These are phyloP conservation scores for Fraxinus dipetala DNA, from an alignment of 305 asterid genomes.

Conservation along the genomic window DNA sequence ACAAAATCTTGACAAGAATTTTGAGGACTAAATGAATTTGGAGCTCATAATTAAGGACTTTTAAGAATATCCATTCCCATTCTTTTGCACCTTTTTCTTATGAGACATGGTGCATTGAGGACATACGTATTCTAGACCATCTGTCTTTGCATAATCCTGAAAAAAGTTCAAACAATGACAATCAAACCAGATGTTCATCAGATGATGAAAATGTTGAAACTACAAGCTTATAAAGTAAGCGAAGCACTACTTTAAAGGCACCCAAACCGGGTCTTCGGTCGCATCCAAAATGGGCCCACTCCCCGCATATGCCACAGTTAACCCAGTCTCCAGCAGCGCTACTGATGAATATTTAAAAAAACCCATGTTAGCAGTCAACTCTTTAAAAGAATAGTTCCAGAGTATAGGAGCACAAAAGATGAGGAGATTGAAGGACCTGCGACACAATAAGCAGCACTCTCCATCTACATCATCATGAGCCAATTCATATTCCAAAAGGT, in stretches of 20 bases:
- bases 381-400: neutral
- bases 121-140: conserved; percentile 96
- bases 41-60: neutral
- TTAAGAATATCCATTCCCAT: conserved; percentile 72
- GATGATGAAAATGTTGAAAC: neutral
- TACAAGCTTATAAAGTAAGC: neutral
- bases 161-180: neutral
- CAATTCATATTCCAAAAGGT: conserved; percentile 92
- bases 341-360: conserved; percentile 45
- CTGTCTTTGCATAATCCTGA: conserved; percentile 98
- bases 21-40: conserved; percentile 8
- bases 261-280: conserved; percentile 96
- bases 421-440: conserved; percentile 48
- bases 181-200: neutral
- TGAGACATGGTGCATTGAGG: conserved; percentile 93
- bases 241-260: conserved; percentile 72
- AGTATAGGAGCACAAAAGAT: neutral
- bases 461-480: conserved; percentile 99
- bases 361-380: conserved; percentile 28
- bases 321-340: conserved; percentile 99
- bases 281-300: conserved; percentile 99
- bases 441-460: conserved; percentile 96
- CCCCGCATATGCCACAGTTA: conserved; percentile 95
- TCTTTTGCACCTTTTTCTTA: conserved; percentile 74
- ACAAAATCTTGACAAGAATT: neutral